A percentile compares a stretch with the other conserved stretches of the same genome.
phyloP scores from a whole-genome alignment of 73 alveolate species.

The Effrenium voratum region DNA sequence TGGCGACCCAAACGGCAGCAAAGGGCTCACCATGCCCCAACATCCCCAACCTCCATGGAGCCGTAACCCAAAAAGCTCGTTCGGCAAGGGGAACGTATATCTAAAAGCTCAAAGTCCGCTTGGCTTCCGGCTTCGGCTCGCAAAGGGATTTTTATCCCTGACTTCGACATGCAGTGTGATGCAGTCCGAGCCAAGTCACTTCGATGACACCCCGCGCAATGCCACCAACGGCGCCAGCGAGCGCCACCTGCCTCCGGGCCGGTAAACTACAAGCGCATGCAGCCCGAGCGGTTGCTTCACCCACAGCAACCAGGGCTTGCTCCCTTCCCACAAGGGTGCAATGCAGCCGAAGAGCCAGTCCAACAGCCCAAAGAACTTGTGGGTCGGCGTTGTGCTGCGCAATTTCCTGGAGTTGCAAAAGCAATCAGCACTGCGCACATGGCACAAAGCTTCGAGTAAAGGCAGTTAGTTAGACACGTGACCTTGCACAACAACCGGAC shows the following conservation, averaged over 20 bases:
- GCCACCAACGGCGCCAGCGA: constrained; percentile 77
- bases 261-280: neutral
- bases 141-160: no score
- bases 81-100: no score
- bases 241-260: constrained; percentile 45
- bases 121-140: no score
- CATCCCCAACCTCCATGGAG: no score
- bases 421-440: neutral
- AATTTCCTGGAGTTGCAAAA: no score
- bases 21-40: no score
- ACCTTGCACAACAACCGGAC: neutral
- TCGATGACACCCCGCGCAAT: constrained; percentile 87
- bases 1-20: neutral
- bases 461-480: neutral
- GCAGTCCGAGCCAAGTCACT: neutral
- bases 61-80: no score
- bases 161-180: neutral
- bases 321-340: no score
- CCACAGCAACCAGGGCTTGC: neutral
- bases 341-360: constrained; percentile 16
- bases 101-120: no score
- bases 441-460: neutral
- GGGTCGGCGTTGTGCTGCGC: constrained; percentile 44
- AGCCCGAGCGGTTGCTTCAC: neutral
- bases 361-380: constrained; percentile 36